These are phyloP conservation scores for Fomitiporia mediterranea DNA, from an alignment of 1,284 basidiomycete genomes.

Conservation along the genomic window DNA sequence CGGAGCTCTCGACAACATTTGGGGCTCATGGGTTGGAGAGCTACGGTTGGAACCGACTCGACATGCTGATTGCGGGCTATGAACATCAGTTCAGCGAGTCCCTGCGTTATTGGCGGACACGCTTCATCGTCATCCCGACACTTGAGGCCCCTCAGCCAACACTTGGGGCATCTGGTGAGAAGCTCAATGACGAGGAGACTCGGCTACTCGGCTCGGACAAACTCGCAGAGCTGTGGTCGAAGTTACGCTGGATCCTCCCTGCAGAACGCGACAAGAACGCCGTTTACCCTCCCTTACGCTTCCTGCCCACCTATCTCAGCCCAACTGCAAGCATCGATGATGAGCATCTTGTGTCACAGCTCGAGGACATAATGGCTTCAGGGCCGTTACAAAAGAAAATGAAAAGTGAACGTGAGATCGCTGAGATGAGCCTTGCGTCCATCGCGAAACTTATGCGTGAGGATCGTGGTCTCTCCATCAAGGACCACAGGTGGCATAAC, in stretches of 20 bases:
- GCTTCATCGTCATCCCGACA: conserved; percentile 92
- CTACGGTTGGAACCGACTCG: conserved; percentile 83
- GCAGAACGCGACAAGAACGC: conserved; percentile 47
- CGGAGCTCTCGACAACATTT: conserved; percentile 75
- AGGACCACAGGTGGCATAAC: conserved; percentile 73
- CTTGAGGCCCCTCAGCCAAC: conserved; percentile 56
- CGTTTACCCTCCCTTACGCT: conserved; percentile 54
- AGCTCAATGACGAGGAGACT: conserved; percentile 81
- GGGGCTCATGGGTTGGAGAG: conserved; percentile 73
- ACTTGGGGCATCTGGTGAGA: conserved; percentile 60
- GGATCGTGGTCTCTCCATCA: conserved; percentile 72
- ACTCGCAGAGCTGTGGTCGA: conserved; percentile 83
- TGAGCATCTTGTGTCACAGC: conserved; percentile 67
- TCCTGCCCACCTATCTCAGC: conserved; percentile 78
- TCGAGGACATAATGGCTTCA: conserved; percentile 68
- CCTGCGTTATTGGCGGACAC: conserved; percentile 88
- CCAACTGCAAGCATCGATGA: conserved; percentile 77
- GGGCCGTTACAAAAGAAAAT: conserved; percentile 74
- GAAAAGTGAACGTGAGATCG: conserved; percentile 68
- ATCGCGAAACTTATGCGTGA: conserved; percentile 79
- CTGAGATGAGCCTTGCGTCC: conserved; percentile 51
- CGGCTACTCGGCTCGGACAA: conserved; percentile 88
- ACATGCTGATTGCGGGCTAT: conserved; percentile 84
- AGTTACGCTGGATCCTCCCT: conserved; percentile 68
- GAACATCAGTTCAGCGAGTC: conserved; percentile 78